Evolutionary conservation across 345 rosid genomes (phyloP), one percentile per base, ranked within the genome.

Genomic region (Angophora floribunda): DNA sequence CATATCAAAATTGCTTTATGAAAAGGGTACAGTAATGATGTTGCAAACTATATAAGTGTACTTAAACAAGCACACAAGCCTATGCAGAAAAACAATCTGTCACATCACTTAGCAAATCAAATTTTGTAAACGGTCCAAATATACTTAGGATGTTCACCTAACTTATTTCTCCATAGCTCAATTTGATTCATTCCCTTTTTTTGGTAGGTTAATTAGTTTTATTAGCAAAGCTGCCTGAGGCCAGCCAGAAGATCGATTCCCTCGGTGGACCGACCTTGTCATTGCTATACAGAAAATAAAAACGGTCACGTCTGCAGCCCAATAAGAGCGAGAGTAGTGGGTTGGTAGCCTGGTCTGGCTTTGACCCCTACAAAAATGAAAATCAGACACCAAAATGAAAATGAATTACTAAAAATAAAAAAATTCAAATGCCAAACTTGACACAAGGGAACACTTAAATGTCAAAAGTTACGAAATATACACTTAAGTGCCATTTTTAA

Each of bases 121-220:
- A 32, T 16, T 63, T 70, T 70, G 45, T 16, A 1, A 8, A 0
- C 4, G 1, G 22, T 67, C 45, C 8, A 32, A 70, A 13, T 0
- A 32, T 17, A 32, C 45, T 67, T 70, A 70, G 45, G 12, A 32
- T 32, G 45, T n/a, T 70, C 80, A 16, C 80, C 22, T 5, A 70
- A 70, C 80, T 70, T 0, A 17, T 4, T 7, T 8, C 80, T 32
- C 80, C 30, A 65, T 15, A 65, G 78, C 78, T n/a, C n/a, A n/a
- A n/a, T n/a, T n/a, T n/a, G n/a, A n/a, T n/a, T 0, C 22, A 16
- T 67, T 67, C 45, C 80, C 24, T n/a, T 32, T 16, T 32, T 17
- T 4, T 32, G 24, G 24, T 17, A 17, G 45, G 24, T 70, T 36
- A 70, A 4, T 32, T 16, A 70, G 1, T 8, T 70, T 70, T 32